A percentile compares a stretch with the other conserved stretches of the same genome.
These are phyloP conservation scores for Penicillium vulpinum DNA, from an alignment of 2,329 filamentous ascomycete species.

Conservation along the genomic window DNA sequence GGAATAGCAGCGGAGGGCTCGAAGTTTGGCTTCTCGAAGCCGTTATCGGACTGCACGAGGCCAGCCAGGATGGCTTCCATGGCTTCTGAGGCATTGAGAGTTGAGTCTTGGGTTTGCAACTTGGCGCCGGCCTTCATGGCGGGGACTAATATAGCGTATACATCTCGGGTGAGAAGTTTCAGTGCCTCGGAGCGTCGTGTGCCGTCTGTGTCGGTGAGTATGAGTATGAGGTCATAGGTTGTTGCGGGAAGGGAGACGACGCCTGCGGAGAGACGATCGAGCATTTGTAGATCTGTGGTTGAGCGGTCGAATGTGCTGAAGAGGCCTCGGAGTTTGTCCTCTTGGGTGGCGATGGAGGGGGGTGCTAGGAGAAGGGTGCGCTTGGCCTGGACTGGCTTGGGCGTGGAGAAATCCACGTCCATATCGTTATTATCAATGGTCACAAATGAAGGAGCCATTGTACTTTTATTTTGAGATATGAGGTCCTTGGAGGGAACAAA, in stretches of 20 bases:
- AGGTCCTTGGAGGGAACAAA: background rate
- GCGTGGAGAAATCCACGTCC: constrained; percentile 51
- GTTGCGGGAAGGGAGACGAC: constrained; percentile 72
- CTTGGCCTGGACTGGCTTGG: constrained; percentile 30
- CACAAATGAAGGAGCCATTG: constrained; percentile 41
- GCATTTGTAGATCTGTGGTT: constrained; percentile 91
- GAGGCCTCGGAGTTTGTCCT: constrained; percentile 70
- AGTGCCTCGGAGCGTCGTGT: constrained; percentile 62
- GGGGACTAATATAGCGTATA: constrained; percentile 68
- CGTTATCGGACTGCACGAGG: constrained; percentile 34
- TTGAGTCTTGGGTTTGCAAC: constrained; percentile 63
- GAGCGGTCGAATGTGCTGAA: constrained; percentile 72
- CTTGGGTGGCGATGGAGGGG: constrained; percentile 83
- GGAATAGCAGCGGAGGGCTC: constrained; percentile 58
- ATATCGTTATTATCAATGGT: constrained; percentile 56
- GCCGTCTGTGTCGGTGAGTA: constrained; percentile 77
- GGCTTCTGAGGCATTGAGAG: constrained; percentile 45
- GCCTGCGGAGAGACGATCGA: constrained; percentile 83
- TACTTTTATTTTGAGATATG: background rate
- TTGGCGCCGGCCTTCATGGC: constrained; percentile 69
- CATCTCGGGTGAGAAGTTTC: constrained; percentile 64
- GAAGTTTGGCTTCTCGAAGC: constrained; percentile 73
- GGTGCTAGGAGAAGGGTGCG: constrained; percentile 85
- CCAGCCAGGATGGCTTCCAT: constrained; percentile 30
- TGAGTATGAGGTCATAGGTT: constrained; percentile 80